A percentile compares a stretch with the other conserved stretches of the same genome.
phyloP scores from a whole-genome alignment of 108 stramenopile species.

The Aurantiochytrium sp. region DNA sequence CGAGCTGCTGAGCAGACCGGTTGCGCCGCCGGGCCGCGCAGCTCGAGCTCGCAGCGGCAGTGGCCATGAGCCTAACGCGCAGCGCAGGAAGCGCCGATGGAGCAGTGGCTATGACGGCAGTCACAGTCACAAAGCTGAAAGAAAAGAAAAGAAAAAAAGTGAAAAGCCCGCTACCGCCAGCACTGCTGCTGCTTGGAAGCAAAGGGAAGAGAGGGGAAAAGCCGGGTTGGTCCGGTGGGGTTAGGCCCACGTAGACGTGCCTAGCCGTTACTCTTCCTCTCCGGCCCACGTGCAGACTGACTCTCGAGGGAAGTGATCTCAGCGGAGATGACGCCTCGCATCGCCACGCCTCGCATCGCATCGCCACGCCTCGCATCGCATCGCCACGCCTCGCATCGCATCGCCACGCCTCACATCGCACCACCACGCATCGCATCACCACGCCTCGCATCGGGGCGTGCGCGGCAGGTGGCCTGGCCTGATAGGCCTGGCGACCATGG shows the following conservation, averaged over 20 bases:
- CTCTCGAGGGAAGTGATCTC: background rate
- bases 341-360: background rate
- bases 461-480: background rate
- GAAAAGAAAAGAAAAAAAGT: background rate
- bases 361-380: background rate
- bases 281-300: background rate
- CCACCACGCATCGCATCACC: background rate
- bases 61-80: background rate
- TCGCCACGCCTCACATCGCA: background rate
- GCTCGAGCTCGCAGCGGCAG: background rate
- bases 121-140: background rate
- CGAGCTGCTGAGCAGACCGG: too few relatives aligned
- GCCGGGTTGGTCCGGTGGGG: background rate
- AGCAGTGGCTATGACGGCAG: background rate
- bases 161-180: background rate
- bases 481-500: too few relatives aligned
- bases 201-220: too few relatives aligned
- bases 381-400: background rate
- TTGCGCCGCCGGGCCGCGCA: background rate
- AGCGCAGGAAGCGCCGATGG: background rate
- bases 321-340: background rate
- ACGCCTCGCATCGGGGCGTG: background rate
- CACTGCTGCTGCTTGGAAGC: too few relatives aligned
- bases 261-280: background rate
- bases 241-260: background rate